Conservation (phyloP, 2,329 filamentous ascomycete species). For the Alternaria sp. region DNA sequence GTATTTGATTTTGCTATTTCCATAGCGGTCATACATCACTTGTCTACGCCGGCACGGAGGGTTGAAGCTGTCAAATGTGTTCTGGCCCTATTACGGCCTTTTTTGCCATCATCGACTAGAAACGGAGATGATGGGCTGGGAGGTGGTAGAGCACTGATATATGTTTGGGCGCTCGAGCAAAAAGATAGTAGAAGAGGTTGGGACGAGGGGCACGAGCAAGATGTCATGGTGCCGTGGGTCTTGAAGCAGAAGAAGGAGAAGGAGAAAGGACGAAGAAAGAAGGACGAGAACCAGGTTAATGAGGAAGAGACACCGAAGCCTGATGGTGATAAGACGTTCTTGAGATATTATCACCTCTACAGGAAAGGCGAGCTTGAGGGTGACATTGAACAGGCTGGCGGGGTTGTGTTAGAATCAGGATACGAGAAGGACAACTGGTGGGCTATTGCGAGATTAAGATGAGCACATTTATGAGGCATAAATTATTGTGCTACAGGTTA, state of each 20-base stretch:
- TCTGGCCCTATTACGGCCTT: constrained; percentile 67
- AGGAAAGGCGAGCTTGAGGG: constrained; percentile 83
- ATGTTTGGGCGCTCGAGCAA: constrained; percentile 97
- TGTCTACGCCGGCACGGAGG: constrained; percentile 79
- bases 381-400: constrained; percentile 78
- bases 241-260: constrained; percentile 60
- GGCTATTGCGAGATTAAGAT: constrained; percentile 67
- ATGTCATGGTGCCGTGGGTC: constrained; percentile 96
- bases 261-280: constrained; percentile 28
- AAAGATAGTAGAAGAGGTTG: constrained; percentile 84
- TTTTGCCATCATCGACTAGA: background rate
- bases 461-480: background rate
- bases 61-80: constrained; percentile 76
- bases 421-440: constrained; percentile 99
- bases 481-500: background rate
- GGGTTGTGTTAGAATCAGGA: constrained; percentile 76
- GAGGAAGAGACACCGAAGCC: constrained; percentile 11
- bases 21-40: constrained; percentile 92
- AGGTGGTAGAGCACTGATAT: constrained; percentile 76
- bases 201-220: constrained; percentile 83
- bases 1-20: constrained; percentile 89
- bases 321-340: constrained; percentile 67
- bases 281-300: background rate
- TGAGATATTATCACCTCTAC: constrained; percentile 96
- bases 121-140: background rate